Conservation (phyloP, 805 yeast genomes). For the Sugiyamaella lignohabitans region DNA sequence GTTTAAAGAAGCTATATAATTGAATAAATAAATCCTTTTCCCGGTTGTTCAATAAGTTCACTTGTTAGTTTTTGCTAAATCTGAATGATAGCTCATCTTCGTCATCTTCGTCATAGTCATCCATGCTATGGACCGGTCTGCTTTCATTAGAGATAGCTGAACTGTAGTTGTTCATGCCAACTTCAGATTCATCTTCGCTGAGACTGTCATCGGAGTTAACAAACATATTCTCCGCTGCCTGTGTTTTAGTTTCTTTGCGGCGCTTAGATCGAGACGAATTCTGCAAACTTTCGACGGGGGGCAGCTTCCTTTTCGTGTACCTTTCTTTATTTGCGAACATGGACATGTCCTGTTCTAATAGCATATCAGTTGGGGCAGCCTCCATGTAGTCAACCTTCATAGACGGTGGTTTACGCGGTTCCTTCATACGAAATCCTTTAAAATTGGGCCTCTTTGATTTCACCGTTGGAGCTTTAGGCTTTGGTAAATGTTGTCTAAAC, state of each 20-base stretch:
- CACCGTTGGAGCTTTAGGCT: neutral
- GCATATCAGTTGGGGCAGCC: neutral
- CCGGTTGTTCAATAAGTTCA: too few relatives aligned
- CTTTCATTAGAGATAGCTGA: neutral
- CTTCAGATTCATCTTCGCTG: neutral
- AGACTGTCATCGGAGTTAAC: neutral
- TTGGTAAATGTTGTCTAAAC: neutral
- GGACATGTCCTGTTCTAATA: neutral
- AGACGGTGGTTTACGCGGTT: neutral
- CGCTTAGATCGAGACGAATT: neutral
- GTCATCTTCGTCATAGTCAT: slow-evolving; percentile 12
- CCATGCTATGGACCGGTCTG: too few relatives aligned
- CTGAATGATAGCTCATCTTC: slow-evolving; percentile 24
- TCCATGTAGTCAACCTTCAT: neutral
- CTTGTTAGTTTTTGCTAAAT: too few relatives aligned
- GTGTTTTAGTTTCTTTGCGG: neutral
- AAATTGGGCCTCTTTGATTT: slow-evolving; percentile 18
- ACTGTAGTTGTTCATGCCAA: neutral
- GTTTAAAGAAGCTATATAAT: too few relatives aligned
- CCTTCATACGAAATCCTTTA: slow-evolving; percentile 14
- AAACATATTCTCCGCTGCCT: neutral
- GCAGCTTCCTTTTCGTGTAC: neutral
- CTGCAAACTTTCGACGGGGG: neutral
- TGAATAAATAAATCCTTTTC: too few relatives aligned
- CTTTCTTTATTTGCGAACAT: neutral